Conservation (phyloP, 1,284 basidiomycete species). For the Pulchroboletus neoregius region DNA sequence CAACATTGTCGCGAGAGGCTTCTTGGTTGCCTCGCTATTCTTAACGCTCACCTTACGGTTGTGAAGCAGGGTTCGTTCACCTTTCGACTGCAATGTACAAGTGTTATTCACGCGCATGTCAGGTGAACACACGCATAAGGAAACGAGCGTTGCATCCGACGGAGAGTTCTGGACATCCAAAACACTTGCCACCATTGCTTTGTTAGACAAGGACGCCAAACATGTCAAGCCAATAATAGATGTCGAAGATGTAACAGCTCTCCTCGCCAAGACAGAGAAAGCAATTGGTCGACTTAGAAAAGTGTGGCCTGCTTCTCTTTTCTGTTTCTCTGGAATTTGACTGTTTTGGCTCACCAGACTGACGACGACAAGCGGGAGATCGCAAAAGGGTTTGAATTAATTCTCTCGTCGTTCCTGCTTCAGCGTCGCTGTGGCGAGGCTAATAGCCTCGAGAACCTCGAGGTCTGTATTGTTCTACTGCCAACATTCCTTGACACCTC, state of each 20-base stretch:
- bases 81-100: neutral
- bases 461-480: constrained; percentile 44
- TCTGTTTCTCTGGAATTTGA: neutral
- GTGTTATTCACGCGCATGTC: neutral
- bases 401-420: constrained; percentile 66
- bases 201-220: constrained; percentile 66
- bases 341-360: constrained; percentile 35
- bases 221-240: constrained; percentile 59
- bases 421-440: constrained; percentile 67
- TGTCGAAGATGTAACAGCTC: constrained; percentile 49
- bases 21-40: constrained; percentile 71
- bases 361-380: constrained; percentile 48
- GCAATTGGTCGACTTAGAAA: constrained; percentile 45
- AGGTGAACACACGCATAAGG: constrained; percentile 50
- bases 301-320: constrained; percentile 34
- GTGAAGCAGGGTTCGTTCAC: constrained; percentile 45
- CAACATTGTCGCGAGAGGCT: constrained; percentile 67
- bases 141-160: constrained; percentile 60
- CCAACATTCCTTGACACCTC: neutral
- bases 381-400: constrained; percentile 64
- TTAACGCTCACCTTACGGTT: constrained; percentile 55
- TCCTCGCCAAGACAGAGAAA: constrained; percentile 47
- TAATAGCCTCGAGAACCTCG: constrained; percentile 51
- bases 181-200: constrained; percentile 57
- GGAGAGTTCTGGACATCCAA: constrained; percentile 81